These are phyloP conservation scores for Colletotrichum graminicola DNA, from an alignment of 2,329 filamentous ascomycete species.

Conservation along the genomic window DNA sequence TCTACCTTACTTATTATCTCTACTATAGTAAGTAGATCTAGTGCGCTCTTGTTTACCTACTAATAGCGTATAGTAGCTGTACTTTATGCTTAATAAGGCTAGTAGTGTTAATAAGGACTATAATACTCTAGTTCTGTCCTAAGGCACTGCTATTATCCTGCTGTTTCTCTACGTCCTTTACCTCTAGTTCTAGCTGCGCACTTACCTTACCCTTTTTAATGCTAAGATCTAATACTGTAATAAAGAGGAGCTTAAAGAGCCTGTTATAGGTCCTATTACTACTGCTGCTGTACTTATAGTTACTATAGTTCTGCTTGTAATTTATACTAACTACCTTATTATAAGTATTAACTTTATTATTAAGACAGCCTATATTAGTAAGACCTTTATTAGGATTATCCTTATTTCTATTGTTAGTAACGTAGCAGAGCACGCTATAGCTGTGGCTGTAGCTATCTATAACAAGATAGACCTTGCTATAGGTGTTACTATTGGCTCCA, in stretches of 20 bases:
- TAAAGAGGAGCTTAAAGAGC: slow-evolving; percentile 56
- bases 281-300: slow-evolving; percentile 76
- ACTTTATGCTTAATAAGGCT: slow-evolving; percentile 69
- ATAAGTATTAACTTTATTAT: slow-evolving; percentile 81
- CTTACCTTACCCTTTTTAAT: slow-evolving; percentile 80
- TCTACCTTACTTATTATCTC: slow-evolving; percentile 85
- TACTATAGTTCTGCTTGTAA: slow-evolving; percentile 78
- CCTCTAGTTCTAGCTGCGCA: slow-evolving; percentile 81
- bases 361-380: slow-evolving; percentile 77
- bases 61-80: slow-evolving; percentile 61
- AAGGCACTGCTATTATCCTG: slow-evolving; percentile 81
- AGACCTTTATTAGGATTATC: slow-evolving; percentile 84
- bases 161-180: slow-evolving; percentile 82
- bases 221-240: slow-evolving; percentile 55
- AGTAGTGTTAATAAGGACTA: slow-evolving; percentile 57
- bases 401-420: slow-evolving; percentile 85
- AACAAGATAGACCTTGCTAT: slow-evolving; percentile 82
- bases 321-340: slow-evolving; percentile 83
- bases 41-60: not conserved
- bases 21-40: slow-evolving; percentile 66
- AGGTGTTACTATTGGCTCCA: slow-evolving; percentile 84
- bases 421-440: slow-evolving; percentile 84
- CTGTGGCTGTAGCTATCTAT: slow-evolving; percentile 83
- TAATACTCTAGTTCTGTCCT: slow-evolving; percentile 78
- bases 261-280: slow-evolving; percentile 71